These are phyloP conservation scores for Xylaria bambusicola DNA, from an alignment of 495 filamentous ascomycete species.

Conservation along the genomic window DNA sequence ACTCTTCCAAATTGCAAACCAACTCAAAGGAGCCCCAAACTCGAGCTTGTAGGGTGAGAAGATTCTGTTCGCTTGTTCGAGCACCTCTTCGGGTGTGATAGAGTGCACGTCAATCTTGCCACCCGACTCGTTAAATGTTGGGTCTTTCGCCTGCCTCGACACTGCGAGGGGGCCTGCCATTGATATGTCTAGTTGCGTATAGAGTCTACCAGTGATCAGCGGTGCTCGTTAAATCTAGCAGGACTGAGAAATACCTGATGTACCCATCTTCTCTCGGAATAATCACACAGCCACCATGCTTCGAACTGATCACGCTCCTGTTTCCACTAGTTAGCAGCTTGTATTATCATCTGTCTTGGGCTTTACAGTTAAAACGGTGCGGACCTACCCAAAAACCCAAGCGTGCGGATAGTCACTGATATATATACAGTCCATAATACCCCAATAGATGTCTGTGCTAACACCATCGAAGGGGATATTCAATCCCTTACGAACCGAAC, in stretches of 20 bases:
- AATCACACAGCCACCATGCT: constrained; percentile 42
- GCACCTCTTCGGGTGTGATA: constrained; percentile 40
- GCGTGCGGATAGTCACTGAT: constrained; percentile 42
- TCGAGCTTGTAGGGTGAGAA: constrained; percentile 40
- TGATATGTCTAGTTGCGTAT: constrained; percentile 28
- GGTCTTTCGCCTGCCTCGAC: constrained; percentile 25
- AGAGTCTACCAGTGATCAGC: constrained; percentile 13
- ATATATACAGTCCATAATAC: constrained; percentile 43
- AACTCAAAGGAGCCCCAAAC: constrained; percentile 38
- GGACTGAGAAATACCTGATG: constrained; percentile 25
- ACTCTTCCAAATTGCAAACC: constrained; percentile 48
- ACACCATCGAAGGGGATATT: constrained; percentile 40
- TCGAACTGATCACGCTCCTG: constrained; percentile 25
- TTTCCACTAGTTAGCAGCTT: background rate
- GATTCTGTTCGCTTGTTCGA: constrained; percentile 39
- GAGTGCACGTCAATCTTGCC: constrained; percentile 35
- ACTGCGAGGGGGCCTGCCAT: constrained; percentile 22
- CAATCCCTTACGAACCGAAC: constrained; percentile 33
- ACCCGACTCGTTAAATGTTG: constrained; percentile 29
- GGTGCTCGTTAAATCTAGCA: background rate
- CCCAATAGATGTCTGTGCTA: constrained; percentile 45
- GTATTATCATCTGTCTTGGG: background rate
- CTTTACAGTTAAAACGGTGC: too few relatives aligned
- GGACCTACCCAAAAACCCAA: constrained; percentile 36
- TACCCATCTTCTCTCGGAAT: constrained; percentile 43